A percentile compares a stretch with the other conserved stretches of the same genome.
phyloP scores from a whole-genome alignment of 345 rosid genomes.

The Boechera stricta region DNA sequence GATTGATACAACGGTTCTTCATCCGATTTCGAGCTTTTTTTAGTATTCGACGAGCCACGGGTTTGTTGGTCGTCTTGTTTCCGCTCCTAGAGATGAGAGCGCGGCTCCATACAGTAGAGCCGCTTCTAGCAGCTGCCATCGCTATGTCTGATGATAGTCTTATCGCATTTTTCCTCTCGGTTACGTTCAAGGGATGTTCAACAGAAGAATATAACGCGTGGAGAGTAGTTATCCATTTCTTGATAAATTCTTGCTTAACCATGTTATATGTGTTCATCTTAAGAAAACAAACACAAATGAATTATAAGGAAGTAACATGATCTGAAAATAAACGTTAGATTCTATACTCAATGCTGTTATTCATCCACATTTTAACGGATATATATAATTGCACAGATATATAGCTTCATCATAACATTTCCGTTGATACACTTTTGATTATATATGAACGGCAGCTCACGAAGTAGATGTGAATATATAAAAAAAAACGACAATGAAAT shows the following conservation, averaged over 20 bases:
- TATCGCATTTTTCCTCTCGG: slow-evolving; percentile 70
- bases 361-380: background rate
- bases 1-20: slow-evolving; percentile 27
- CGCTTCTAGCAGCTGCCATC: slow-evolving; percentile 70
- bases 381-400: slow-evolving; percentile 12
- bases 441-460: background rate
- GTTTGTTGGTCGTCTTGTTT: slow-evolving; percentile 30
- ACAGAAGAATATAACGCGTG: slow-evolving; percentile 46
- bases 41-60: slow-evolving; percentile 35
- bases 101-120: slow-evolving; percentile 72
- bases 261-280: slow-evolving; percentile 36
- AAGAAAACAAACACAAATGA: background rate
- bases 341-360: background rate
- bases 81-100: slow-evolving; percentile 55
- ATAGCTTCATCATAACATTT: background rate
- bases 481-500: slow-evolving; percentile 6
- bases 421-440: background rate
- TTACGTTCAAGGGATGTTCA: slow-evolving; percentile 53
- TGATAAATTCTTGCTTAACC: slow-evolving; percentile 70
- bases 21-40: slow-evolving; percentile 38
- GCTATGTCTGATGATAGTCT: slow-evolving; percentile 85
- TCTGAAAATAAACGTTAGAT: background rate
- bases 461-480: background rate
- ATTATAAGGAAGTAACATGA: background rate
- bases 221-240: slow-evolving; percentile 75